Base-by-base conservation (phyloP, 495 filamentous ascomycete species). In the Xylaria curta region DNA sequence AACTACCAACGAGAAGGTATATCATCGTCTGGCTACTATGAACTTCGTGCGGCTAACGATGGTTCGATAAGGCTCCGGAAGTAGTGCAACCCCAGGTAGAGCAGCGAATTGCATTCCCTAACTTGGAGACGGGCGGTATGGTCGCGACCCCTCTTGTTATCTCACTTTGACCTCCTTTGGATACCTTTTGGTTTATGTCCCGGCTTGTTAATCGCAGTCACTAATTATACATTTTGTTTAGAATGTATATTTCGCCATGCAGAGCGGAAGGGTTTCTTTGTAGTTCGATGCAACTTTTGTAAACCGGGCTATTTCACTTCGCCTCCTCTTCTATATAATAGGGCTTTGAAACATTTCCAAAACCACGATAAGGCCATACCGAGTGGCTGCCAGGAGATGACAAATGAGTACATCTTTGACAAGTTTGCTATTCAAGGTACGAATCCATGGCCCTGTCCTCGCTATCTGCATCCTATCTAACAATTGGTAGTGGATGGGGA, bases 341-440 rank as follows among this genome's bases (percentile, higher is more conserved):
- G 77, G 69, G 77, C 77, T 19, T 44, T 78, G 56, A 75, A 74
- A 69, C 77, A 79, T 44, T 78, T 79, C 51, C 74, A 76, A 59
- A 72, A 33, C 24, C 77, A 78, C 38, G 62, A 60, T 0, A 61
- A 78, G 66, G 72, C 44, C 24, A 69, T 68, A 6, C 21, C 58
- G 17, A 66, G 68, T 24, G 63, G 36, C 36, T 7, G 70, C 13
- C 64, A 71, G 13, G 74, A 79, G 66, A 60, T 79, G 3, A 65
- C 77, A 26, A 79, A 78, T 26, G 77, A 78, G 33, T 72, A 69
- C 5, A 79, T 79, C 17, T 79, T 79, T 38, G 77, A 79, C 24
- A 76, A 68, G 7, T 79, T 74, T 26, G 70, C 77, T 13, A 75
- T 69, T 10, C 72, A 76, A 69, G 76, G 77, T 67, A 73, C 3